Percentiles rank a stretch among this genome's conserved stretches.
These are phyloP conservation scores for Flammula alnicola DNA, from an alignment of 1,284 basidiomycete genomes.

Conservation along the genomic window DNA sequence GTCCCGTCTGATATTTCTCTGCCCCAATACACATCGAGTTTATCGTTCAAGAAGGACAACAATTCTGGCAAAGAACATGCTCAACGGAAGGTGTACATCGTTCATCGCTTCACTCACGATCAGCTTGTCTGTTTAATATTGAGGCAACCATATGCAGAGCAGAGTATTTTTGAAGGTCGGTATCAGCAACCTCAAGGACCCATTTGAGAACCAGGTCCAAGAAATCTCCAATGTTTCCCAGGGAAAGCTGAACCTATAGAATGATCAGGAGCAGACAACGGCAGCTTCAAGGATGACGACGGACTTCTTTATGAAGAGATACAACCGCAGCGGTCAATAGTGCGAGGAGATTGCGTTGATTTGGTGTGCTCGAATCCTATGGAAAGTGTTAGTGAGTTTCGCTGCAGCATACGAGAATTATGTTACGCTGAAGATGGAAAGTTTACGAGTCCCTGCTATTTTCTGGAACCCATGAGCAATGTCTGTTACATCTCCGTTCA, in stretches of 20 bases:
- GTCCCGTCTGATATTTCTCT: slow-evolving; percentile 43
- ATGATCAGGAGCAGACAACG: neutral
- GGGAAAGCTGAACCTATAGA: slow-evolving; percentile 53
- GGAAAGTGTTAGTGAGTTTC: neutral
- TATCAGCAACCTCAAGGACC: slow-evolving; percentile 55
- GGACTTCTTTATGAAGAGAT: slow-evolving; percentile 68
- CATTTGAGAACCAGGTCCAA: slow-evolving; percentile 61
- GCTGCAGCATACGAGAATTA: neutral
- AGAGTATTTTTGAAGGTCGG: slow-evolving; percentile 60
- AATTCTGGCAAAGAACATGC: slow-evolving; percentile 43
- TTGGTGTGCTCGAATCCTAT: slow-evolving; percentile 49
- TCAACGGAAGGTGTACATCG: neutral
- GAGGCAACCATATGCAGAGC: slow-evolving; percentile 68
- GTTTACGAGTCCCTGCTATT: slow-evolving; percentile 39
- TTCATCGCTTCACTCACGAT: slow-evolving; percentile 45
- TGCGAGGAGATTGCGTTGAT: slow-evolving; percentile 64
- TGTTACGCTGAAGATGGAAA: slow-evolving; percentile 53
- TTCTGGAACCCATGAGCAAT: slow-evolving; percentile 61
- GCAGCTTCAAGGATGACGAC: slow-evolving; percentile 12
- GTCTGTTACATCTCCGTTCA: slow-evolving; percentile 56
- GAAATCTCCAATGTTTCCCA: slow-evolving; percentile 53
- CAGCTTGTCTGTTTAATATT: slow-evolving; percentile 76
- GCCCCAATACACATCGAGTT: slow-evolving; percentile 52
- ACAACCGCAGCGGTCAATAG: slow-evolving; percentile 73
- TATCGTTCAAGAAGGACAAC: slow-evolving; percentile 46